Conservation (phyloP, 78 protist species). For the Isochrysis galbana region DNA sequence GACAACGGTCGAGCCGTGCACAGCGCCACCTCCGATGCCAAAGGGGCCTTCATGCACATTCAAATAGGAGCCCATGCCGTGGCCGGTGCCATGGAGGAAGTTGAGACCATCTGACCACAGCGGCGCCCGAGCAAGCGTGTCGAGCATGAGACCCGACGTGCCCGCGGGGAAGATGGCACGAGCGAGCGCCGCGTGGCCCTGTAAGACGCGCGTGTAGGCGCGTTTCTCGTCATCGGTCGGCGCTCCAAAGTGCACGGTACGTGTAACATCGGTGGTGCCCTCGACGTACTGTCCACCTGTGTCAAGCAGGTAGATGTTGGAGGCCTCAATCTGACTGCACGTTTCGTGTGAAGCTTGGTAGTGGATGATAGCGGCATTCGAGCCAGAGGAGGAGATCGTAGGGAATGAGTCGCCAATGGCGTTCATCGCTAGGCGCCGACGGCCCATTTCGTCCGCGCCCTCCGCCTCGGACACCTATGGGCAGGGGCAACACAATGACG, state of each 20-base stretch:
- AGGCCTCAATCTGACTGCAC: conserved; percentile 7
- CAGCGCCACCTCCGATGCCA: background rate
- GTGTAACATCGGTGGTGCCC: conserved; percentile 95
- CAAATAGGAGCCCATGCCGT: conserved; percentile 90
- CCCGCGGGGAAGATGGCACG: conserved; percentile 79
- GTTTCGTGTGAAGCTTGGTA: conserved; percentile 55
- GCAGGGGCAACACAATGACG: no score
- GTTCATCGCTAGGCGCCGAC: background rate
- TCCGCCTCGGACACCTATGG: background rate
- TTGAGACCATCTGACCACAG: conserved; percentile 26
- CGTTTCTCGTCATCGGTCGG: conserved; percentile 71
- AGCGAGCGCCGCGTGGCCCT: background rate
- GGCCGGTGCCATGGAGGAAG: conserved; percentile 89
- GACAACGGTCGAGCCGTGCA: background rate
- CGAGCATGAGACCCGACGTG: conserved; percentile 30
- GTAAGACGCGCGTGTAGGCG: conserved; percentile 81
- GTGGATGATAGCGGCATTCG: conserved; percentile 91
- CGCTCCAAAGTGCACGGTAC: conserved; percentile 57
- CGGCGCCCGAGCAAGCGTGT: conserved; percentile 15
- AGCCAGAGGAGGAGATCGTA: conserved; percentile 75
- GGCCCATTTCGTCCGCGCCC: background rate
- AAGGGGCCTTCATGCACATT: conserved; percentile 86
- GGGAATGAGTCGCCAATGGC: background rate
- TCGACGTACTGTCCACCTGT: conserved; percentile 86
- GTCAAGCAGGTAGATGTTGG: background rate